Percentiles rank a stretch among this genome's conserved stretches.
Evolutionary conservation across 2,329 filamentous ascomycete genomes (phyloP).

Genomic region (Cladosporium sp.): DNA sequence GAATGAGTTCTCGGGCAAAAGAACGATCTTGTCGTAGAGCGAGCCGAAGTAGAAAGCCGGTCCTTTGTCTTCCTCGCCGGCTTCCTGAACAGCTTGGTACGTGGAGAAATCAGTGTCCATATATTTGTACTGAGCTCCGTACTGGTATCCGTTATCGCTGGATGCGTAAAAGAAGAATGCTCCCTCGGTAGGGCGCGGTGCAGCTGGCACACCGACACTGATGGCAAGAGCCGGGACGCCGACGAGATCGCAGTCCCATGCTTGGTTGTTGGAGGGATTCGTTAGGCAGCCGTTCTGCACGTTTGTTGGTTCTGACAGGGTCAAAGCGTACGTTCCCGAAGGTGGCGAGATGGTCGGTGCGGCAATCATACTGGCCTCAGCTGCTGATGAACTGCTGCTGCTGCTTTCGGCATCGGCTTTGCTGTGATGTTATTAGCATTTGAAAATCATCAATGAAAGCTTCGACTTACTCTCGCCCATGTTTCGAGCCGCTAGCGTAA

Average conservation of each 20-base stretch:
- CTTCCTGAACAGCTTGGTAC: constrained; percentile 55
- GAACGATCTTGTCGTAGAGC: constrained; percentile 61
- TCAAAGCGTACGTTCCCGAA: constrained; percentile 55
- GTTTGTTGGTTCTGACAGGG: constrained; percentile 47
- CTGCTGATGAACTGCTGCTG: constrained; percentile 21
- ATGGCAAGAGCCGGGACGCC: constrained; percentile 27
- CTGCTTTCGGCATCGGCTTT: constrained; percentile 7
- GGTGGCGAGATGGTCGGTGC: constrained; percentile 50
- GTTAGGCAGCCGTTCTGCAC: constrained; percentile 55
- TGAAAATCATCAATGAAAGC: neutral
- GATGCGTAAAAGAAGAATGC: constrained; percentile 30
- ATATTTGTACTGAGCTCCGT: constrained; percentile 55
- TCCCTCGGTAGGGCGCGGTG: constrained; percentile 19
- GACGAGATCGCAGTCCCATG: constrained; percentile 60
- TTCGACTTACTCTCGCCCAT: constrained; percentile 21
- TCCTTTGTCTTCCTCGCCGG: constrained; percentile 52
- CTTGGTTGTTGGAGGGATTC: constrained; percentile 50
- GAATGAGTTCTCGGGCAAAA: constrained; percentile 43
- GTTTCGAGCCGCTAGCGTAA: constrained; percentile 25
- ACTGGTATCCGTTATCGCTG: constrained; percentile 39
- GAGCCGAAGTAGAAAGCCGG: constrained; percentile 62
- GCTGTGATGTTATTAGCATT: constrained; percentile 9
- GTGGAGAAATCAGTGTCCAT: constrained; percentile 39
- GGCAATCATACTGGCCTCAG: constrained; percentile 39
- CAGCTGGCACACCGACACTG: constrained; percentile 21